These are phyloP conservation scores for Candida chilensis DNA, from an alignment of 805 yeast genomes.

Conservation along the genomic window DNA sequence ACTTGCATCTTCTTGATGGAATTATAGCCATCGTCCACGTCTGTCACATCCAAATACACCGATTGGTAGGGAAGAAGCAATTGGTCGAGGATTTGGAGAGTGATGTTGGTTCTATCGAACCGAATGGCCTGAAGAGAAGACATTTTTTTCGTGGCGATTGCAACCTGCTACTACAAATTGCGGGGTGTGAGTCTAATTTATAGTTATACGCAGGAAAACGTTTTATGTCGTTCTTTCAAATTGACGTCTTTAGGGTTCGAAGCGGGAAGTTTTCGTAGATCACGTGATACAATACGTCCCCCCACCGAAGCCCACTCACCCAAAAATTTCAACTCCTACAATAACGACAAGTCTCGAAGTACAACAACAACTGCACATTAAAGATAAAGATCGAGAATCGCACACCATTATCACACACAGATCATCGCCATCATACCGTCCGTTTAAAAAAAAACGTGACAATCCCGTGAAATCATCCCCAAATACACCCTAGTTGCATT, in stretches of 20 bases:
- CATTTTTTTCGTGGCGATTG: neutral
- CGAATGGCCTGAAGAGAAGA: constrained; percentile 58
- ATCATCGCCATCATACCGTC: too few relatives aligned
- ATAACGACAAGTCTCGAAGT: too few relatives aligned
- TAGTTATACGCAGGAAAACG: constrained; percentile 8
- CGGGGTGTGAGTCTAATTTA: neutral
- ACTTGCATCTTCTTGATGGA: constrained; percentile 92
- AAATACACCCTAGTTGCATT: too few relatives aligned
- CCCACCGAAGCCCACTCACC: constrained; percentile 1
- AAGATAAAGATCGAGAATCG: too few relatives aligned
- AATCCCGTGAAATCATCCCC: too few relatives aligned
- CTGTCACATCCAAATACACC: constrained; percentile 49
- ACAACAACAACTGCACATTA: too few relatives aligned
- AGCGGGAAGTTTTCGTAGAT: neutral
- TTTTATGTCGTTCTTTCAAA: constrained; percentile 1
- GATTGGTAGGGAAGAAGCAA: constrained; percentile 74
- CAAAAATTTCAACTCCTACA: too few relatives aligned
- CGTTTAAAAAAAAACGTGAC: too few relatives aligned
- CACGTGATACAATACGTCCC: neutral
- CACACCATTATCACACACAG: too few relatives aligned
- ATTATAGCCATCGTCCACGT: constrained; percentile 67
- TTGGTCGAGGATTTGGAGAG: constrained; percentile 70
- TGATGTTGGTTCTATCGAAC: constrained; percentile 37
- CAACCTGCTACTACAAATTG: neutral
- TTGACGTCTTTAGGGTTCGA: too few relatives aligned